A percentile compares a stretch with the other conserved stretches of the same genome.
Evolutionary conservation across 371 early-diverging fungal genomes (phyloP).

Genomic region (Lichtheimia hyalospora): DNA sequence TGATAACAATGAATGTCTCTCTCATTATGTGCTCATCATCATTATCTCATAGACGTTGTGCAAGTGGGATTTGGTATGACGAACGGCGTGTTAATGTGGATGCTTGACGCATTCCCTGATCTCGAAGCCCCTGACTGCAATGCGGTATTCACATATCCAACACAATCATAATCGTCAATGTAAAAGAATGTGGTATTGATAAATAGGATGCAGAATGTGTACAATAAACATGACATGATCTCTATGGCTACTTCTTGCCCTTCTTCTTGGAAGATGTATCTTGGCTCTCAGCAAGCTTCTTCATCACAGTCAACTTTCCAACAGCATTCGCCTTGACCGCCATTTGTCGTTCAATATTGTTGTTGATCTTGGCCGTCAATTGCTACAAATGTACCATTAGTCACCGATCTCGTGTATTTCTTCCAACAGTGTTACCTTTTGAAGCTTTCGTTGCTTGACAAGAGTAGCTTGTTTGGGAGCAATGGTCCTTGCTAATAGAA

Average conservation of each 20-base stretch:
- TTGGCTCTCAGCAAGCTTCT: constrained; percentile 54
- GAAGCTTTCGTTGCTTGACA: constrained; percentile 52
- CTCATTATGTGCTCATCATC: background rate
- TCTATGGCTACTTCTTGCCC: background rate
- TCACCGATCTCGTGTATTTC: background rate
- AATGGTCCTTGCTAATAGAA: constrained; percentile 45
- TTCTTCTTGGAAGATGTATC: constrained; percentile 30
- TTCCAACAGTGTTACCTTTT: constrained; percentile 42
- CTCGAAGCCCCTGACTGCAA: constrained; percentile 42
- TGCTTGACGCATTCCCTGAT: constrained; percentile 54
- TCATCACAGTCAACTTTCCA: constrained; percentile 72
- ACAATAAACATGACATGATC: background rate
- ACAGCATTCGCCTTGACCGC: constrained; percentile 68
- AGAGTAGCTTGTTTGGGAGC: constrained; percentile 60
- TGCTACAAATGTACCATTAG: constrained; percentile 28
- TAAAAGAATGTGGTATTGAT: constrained; percentile 3
- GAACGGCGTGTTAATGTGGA: constrained; percentile 78
- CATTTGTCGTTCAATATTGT: constrained; percentile 68
- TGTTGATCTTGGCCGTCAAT: constrained; percentile 62
- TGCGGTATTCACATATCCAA: constrained; percentile 6
- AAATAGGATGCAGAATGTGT: background rate
- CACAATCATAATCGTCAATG: background rate
- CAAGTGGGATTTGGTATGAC: constrained; percentile 96
- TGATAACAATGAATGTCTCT: background rate
- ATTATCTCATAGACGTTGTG: constrained; percentile 39